Evolutionary conservation across 2,329 filamentous ascomycete species (phyloP).

Genomic region (Didymella exigua): DNA sequence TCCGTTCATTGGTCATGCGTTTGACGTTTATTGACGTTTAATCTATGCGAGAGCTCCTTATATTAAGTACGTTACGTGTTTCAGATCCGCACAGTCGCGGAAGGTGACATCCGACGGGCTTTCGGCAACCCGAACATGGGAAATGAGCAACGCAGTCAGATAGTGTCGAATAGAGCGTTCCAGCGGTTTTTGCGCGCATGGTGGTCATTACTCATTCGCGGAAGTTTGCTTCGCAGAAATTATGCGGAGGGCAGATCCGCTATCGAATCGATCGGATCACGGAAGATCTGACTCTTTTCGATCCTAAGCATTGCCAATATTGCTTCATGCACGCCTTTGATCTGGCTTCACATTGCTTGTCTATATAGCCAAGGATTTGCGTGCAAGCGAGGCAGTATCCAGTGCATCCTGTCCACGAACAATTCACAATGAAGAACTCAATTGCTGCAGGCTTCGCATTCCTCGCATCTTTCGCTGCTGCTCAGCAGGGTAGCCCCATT

Average conservation of each 20-base stretch:
- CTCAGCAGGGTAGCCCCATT: conserved; percentile 23
- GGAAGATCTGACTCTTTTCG: not conserved
- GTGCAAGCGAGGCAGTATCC: not conserved
- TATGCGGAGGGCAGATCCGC: not conserved
- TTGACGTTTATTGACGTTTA: not conserved
- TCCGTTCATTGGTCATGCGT: not conserved
- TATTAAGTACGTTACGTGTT: not conserved
- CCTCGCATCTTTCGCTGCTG: not conserved
- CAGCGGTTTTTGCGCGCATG: too few species aligned
- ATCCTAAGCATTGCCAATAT: conserved; percentile 7
- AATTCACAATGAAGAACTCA: conserved; percentile 1
- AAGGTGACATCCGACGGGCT: not conserved
- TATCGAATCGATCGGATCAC: not conserved
- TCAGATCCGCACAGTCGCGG: not conserved
- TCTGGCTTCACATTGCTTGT: not conserved
- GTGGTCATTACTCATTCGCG: not conserved
- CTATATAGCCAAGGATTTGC: not conserved
- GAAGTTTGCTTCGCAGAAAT: not conserved
- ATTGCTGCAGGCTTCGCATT: not conserved
- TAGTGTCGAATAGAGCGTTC: too few species aligned
- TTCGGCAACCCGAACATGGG: not conserved
- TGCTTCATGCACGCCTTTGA: not conserved
- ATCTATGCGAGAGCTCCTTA: not conserved
- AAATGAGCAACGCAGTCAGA: not conserved
- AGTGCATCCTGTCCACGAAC: not conserved